A percentile compares a stretch with the other conserved stretches of the same genome.
These are phyloP conservation scores for Fusarium citri DNA, from an alignment of 2,329 filamentous ascomycete species.

Conservation along the genomic window DNA sequence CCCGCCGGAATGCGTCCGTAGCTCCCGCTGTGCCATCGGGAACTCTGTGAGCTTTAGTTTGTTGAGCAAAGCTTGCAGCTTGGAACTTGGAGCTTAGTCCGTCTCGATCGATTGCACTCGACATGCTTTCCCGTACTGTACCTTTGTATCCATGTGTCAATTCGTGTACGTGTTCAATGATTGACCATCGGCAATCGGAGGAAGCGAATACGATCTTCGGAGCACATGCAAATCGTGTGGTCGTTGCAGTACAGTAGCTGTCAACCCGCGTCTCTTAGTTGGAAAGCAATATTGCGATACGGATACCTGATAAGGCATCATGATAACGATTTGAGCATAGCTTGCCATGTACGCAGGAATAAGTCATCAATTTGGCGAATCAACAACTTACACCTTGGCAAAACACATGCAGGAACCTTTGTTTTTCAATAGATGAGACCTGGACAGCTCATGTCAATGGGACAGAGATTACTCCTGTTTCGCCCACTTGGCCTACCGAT, in stretches of 20 bases:
- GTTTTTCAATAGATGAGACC: background rate
- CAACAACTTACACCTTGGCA: background rate
- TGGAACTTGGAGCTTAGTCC: background rate
- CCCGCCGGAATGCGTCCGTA: constrained; percentile 13
- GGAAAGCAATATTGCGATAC: background rate
- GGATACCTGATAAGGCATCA: background rate
- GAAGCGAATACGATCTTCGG: constrained; percentile 7
- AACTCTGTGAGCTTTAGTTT: constrained; percentile 13
- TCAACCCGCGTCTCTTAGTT: background rate
- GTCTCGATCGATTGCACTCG: constrained; percentile 10
- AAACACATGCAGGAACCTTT: background rate
- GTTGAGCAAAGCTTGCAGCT: background rate
- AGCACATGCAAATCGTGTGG: background rate
- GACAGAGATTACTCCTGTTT: background rate
- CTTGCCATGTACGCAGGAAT: background rate
- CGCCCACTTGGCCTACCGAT: background rate
- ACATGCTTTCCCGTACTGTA: constrained; percentile 3
- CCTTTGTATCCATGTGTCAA: constrained; percentile 14
- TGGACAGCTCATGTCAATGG: background rate
- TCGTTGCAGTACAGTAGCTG: background rate
- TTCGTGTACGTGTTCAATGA: background rate
- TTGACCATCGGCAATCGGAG: constrained; percentile 7
- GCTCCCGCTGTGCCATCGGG: constrained; percentile 16
- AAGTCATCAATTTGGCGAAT: background rate
- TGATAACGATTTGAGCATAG: constrained; percentile 3